These are phyloP conservation scores for Nectriaceae sp. DNA, from an alignment of 2,329 filamentous ascomycete species.

Conservation along the genomic window DNA sequence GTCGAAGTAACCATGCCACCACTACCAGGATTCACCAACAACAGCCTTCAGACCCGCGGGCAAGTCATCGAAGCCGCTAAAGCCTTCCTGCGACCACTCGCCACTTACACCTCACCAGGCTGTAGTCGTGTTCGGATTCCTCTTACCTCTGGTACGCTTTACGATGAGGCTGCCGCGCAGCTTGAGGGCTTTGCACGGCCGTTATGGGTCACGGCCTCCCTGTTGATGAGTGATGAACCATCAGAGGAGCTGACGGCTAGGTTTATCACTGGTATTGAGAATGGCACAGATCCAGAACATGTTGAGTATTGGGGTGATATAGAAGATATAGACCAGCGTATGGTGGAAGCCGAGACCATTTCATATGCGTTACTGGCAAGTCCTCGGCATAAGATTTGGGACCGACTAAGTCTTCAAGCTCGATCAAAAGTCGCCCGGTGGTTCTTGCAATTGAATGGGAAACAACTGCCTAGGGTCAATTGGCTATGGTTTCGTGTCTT, in stretches of 20 bases:
- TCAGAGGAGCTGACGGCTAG: slow-evolving; percentile 18
- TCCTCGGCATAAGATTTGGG: slow-evolving; percentile 36
- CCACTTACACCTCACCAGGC: slow-evolving; percentile 33
- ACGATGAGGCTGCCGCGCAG: slow-evolving; percentile 44
- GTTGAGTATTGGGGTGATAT: slow-evolving; percentile 49
- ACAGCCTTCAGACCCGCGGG: slow-evolving; percentile 34
- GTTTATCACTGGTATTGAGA: slow-evolving; percentile 29
- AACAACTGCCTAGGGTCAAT: slow-evolving; percentile 47
- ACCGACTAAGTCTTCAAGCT: slow-evolving; percentile 25
- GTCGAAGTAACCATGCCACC: slow-evolving; percentile 38
- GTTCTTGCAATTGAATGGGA: slow-evolving; percentile 42
- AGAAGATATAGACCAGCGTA: slow-evolving; percentile 47
- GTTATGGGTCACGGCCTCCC: slow-evolving; percentile 5
- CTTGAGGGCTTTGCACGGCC: slow-evolving; percentile 41
- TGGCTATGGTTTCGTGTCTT: slow-evolving; percentile 55
- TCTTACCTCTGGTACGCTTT: slow-evolving; percentile 37
- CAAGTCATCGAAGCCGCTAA: slow-evolving; percentile 37
- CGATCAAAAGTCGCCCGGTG: slow-evolving; percentile 40
- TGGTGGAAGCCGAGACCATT: slow-evolving; percentile 54
- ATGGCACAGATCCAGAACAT: slow-evolving; percentile 32
- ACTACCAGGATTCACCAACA: slow-evolving; percentile 41
- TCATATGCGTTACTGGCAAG: slow-evolving; percentile 47
- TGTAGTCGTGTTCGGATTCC: slow-evolving; percentile 38
- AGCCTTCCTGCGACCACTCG: slow-evolving; percentile 35
- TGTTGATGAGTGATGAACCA: slow-evolving; percentile 1